Conservation (phyloP, 2,329 filamentous ascomycete genomes). For the Fusarium cicatricum region DNA sequence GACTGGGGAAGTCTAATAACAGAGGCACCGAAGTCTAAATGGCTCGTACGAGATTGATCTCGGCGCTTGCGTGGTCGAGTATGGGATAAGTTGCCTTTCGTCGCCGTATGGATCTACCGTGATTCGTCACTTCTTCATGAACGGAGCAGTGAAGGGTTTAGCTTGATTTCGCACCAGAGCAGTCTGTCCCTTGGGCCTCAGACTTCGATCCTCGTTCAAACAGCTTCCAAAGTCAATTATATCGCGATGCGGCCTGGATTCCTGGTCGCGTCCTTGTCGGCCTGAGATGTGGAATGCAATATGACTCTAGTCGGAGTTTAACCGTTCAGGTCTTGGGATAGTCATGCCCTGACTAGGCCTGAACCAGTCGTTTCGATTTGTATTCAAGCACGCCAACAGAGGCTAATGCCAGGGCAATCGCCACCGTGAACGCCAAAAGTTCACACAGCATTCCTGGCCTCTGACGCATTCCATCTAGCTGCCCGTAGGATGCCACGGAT, state of each 20-base stretch:
- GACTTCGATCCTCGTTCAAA: too few relatives aligned
- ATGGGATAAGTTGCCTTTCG: too few relatives aligned
- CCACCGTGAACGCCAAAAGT: conserved; percentile 6
- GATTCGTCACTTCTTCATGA: too few relatives aligned
- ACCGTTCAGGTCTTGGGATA: neutral
- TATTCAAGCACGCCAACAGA: neutral
- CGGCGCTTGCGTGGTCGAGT: too few relatives aligned
- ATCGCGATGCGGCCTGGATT: neutral
- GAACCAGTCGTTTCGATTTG: neutral
- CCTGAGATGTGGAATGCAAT: conserved; percentile 10
- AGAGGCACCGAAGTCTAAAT: too few relatives aligned
- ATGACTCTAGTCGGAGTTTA: conserved; percentile 14
- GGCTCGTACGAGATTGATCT: too few relatives aligned
- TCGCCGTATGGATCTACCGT: too few relatives aligned
- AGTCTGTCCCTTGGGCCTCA: too few relatives aligned
- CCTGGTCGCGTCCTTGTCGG: neutral
- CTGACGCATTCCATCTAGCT: conserved; percentile 24
- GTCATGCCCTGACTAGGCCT: conserved; percentile 1
- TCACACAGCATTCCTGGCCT: conserved; percentile 9
- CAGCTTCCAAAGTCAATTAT: neutral
- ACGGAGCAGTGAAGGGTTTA: too few relatives aligned
- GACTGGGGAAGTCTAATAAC: too few relatives aligned
- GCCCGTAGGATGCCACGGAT: neutral
- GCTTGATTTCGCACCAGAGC: too few relatives aligned
- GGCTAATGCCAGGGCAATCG: conserved; percentile 13